Evolutionary conservation across 2,329 filamentous ascomycete genomes (phyloP), one percentile per base, ranked within the genome.

Genomic region (Penicillium sp.): DNA sequence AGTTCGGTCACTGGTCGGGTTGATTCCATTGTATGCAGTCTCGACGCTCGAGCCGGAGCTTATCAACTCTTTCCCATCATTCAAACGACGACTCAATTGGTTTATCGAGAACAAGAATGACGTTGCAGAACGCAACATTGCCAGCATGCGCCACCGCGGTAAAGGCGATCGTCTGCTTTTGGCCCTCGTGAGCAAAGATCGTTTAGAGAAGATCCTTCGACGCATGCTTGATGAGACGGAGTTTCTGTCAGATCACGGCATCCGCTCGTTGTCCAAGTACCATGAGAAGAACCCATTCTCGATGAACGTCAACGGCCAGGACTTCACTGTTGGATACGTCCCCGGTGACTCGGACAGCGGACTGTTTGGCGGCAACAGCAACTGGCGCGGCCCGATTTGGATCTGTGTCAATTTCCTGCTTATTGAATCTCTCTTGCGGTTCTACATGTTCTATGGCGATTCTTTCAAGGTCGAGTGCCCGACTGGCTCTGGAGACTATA

Each of bases 331-430:
- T 42, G 83, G 86, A 65, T 97, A 97, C 68, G 85, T 97, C 18
- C 87, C 94, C 1, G 94, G 93, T n/a, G 93, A 97, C 70, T 97
- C 93, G 0, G 92, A 97, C 75, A 96, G 90, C 66, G 90, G 91
- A 3, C 82, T 97, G 5, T 97, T 97, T 67, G 93, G 93, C 53
- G 93, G 93, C 63, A 97, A 97, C 81, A 96, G 91, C 73, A 97
- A 97, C 74, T 97, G 93, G 93, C 85, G 93, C 76, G 93, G 89
- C 4, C 93, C 94, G 0, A 93, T 96, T 64, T 97, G 93, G 93
- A 81, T 97, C 49, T 94, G 91, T 61, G 91, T 96, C 76, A 97
- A 97, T 75, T 97, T 96, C 76, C 77, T 97, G 53, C 82, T 97
- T 14, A 88, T 97, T 42, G 93, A 97, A 72, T 93, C 92, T 6